A percentile compares a stretch with the other conserved stretches of the same genome.
These are phyloP conservation scores for Verbascum thapsus DNA, from an alignment of 257 asterid species.

Conservation along the genomic window DNA sequence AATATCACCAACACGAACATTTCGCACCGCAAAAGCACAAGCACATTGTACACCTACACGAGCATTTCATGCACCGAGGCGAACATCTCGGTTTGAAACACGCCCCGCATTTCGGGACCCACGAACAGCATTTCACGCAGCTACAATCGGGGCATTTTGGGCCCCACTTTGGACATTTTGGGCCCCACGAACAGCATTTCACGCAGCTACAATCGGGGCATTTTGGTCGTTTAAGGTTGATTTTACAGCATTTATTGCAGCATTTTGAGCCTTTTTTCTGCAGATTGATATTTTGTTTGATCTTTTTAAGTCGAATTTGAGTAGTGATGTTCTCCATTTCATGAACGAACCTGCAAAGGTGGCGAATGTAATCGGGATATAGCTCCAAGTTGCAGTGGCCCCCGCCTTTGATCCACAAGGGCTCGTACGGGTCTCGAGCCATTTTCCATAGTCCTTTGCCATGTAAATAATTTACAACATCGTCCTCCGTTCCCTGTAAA, in stretches of 20 bases:
- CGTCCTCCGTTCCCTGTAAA: conserved; percentile 93
- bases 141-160: conserved; percentile 44
- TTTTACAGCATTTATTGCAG: conserved; percentile 51
- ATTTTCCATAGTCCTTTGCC: conserved; percentile 84
- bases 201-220: conserved; percentile 53
- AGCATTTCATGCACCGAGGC: conserved; percentile 49
- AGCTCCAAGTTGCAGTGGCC: conserved; percentile 99
- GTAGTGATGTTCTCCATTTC: conserved; percentile 94
- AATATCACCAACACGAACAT: conserved; percentile 63
- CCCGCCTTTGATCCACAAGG: conserved; percentile 97
- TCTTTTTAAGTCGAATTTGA: conserved; percentile 58
- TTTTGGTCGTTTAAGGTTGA: conserved; percentile 46
- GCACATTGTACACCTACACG: conserved; percentile 54
- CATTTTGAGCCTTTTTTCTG: conserved; percentile 44
- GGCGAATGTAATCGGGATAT: conserved; percentile 90
- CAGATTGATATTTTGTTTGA: conserved; percentile 45
- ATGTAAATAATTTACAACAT: conserved; percentile 89
- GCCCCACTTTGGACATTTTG: conserved; percentile 45
- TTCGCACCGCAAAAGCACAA: conserved; percentile 52
- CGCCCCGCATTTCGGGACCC: conserved; percentile 35
- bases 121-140: too few relatives aligned
- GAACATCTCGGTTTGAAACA: conserved; percentile 42
- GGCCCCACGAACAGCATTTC: conserved; percentile 47
- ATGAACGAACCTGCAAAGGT: conserved; percentile 74
- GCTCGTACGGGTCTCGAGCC: conserved; percentile 92